Percentiles rank a stretch among this genome's conserved stretches.
phyloP scores from a whole-genome alignment of 2,329 filamentous ascomycete species.

The Spiromastix sp. region DNA sequence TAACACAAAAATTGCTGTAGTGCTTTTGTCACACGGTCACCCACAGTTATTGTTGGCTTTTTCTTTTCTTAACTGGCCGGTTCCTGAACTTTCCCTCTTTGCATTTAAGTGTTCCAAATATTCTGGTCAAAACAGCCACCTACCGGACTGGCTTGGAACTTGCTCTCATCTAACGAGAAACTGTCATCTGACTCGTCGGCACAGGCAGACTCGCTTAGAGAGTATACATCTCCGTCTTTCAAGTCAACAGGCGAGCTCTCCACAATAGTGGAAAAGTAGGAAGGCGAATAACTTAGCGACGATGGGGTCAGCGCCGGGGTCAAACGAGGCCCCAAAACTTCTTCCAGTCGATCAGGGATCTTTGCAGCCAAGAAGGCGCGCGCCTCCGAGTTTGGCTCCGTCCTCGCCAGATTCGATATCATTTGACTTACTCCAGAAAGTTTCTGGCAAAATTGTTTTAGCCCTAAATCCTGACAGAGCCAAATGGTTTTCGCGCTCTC shows the following conservation, averaged over 20 bases:
- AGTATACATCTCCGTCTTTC: slow-evolving; percentile 9
- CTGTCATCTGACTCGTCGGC: slow-evolving; percentile 11
- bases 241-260: slow-evolving; percentile 9
- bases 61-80: no score
- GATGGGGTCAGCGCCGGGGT: neutral
- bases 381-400: slow-evolving; percentile 9
- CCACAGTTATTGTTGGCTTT: neutral
- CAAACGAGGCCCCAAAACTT: slow-evolving; percentile 11
- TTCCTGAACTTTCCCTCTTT: neutral
- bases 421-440: slow-evolving; percentile 13
- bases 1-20: no score
- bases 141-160: slow-evolving; percentile 8
- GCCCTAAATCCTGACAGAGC: slow-evolving; percentile 10
- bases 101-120: slow-evolving; percentile 11
- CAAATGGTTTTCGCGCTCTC: slow-evolving; percentile 12
- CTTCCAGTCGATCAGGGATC: slow-evolving; percentile 12
- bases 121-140: slow-evolving; percentile 8
- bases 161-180: slow-evolving; percentile 9
- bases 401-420: slow-evolving; percentile 12
- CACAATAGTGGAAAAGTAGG: slow-evolving; percentile 6
- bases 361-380: slow-evolving; percentile 11
- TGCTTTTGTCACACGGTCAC: no score
- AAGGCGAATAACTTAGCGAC: slow-evolving; percentile 3
- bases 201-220: slow-evolving; percentile 8
- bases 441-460: slow-evolving; percentile 14